Percentiles rank a stretch among this genome's conserved stretches.
Evolutionary conservation across 148 eudicot genomes (phyloP).

Genomic region (Arctostaphylos glauca): DNA sequence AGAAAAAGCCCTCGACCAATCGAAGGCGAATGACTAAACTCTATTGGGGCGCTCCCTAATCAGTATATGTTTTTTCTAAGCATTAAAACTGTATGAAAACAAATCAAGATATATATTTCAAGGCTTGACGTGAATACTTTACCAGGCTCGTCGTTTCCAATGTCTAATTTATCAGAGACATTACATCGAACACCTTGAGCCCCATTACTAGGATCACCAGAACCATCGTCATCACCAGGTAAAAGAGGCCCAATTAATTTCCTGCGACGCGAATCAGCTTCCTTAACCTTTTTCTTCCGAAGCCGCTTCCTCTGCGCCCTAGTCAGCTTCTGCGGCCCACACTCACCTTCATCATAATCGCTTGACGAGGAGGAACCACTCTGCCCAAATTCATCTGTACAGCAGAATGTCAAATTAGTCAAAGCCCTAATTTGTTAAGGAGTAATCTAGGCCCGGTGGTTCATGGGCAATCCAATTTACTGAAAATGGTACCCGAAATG

Average conservation of each 20-base stretch:
- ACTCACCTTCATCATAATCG: conserved; percentile 25
- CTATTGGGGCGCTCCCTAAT: neutral
- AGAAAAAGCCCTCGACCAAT: too few species aligned
- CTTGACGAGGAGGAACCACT: conserved; percentile 15
- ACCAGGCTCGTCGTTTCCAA: conserved; percentile 22
- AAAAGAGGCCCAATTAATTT: conserved; percentile 49
- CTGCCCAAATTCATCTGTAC: conserved; percentile 34
- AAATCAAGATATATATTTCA: neutral
- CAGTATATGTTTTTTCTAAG: neutral
- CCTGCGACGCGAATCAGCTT: conserved; percentile 31
- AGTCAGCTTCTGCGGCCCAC: conserved; percentile 36
- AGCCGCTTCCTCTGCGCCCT: conserved; percentile 63
- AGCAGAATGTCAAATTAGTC: neutral
- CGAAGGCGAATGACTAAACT: too few species aligned
- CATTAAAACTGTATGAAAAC: neutral
- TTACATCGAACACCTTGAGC: conserved; percentile 44
- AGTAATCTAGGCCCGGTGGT: neutral
- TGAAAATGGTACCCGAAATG: conserved; percentile 29
- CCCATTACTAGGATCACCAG: neutral
- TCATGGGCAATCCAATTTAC: neutral
- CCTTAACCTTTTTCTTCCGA: conserved; percentile 53
- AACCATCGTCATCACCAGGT: conserved; percentile 18
- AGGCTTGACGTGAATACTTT: neutral
- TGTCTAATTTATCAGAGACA: conserved; percentile 25
- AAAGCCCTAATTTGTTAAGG: neutral